phyloP scores from a whole-genome alignment of 2,329 filamentous ascomycete species.

The Fusarium torulosum region DNA sequence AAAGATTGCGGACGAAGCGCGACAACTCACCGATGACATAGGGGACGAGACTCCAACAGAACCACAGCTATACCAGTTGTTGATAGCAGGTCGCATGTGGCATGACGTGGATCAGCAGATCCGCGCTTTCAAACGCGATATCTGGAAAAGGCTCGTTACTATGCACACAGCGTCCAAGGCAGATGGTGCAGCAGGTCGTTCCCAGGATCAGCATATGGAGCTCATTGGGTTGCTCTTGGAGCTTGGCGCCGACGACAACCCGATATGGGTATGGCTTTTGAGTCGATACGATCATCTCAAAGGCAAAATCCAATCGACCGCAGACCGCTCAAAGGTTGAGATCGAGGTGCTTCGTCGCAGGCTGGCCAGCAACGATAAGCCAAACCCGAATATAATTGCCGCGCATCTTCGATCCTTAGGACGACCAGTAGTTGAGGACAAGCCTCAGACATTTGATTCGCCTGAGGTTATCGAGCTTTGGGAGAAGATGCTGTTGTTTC shows the following conservation, averaged over 20 bases:
- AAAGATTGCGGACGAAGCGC: constrained; percentile 82
- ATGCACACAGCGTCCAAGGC: constrained; percentile 69
- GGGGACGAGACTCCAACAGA: constrained; percentile 74
- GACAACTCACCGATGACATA: constrained; percentile 71
- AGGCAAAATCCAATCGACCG: constrained; percentile 81
- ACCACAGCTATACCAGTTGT: constrained; percentile 83
- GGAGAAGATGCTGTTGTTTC: constrained; percentile 85
- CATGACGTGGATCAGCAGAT: constrained; percentile 91
- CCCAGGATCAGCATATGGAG: constrained; percentile 89
- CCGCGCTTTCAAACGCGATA: constrained; percentile 85
- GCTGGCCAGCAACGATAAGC: constrained; percentile 79
- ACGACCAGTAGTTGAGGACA: constrained; percentile 73
- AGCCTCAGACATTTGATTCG: constrained; percentile 77
- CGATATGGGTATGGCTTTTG: constrained; percentile 95
- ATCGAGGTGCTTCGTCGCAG: constrained; percentile 90
- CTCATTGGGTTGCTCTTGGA: constrained; percentile 91
- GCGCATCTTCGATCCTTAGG: constrained; percentile 81
- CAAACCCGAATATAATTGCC: constrained; percentile 75
- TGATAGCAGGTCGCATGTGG: constrained; percentile 95
- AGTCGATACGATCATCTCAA: constrained; percentile 92
- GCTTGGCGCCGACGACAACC: constrained; percentile 93
- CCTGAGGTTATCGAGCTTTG: constrained; percentile 88
- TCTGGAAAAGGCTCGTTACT: constrained; percentile 84
- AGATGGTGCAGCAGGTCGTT: constrained; percentile 62
- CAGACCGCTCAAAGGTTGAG: constrained; percentile 89